phyloP scores from a whole-genome alignment of 2,329 filamentous ascomycete genomes.

The Graphiopsis chlorocephala region DNA sequence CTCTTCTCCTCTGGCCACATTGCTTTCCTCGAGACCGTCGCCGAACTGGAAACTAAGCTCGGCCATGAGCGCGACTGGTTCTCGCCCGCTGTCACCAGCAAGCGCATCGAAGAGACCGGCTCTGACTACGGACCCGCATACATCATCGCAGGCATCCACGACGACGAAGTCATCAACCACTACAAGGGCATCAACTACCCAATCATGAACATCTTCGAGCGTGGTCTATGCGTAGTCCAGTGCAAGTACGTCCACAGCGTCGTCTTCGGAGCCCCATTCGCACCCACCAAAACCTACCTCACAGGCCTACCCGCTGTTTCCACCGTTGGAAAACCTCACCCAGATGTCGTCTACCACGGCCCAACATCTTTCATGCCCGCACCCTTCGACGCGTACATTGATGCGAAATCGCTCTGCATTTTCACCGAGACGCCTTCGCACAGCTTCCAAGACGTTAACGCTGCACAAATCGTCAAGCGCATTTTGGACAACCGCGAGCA shows the following conservation, averaged over 20 bases:
- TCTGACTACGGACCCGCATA: slow-evolving; percentile 78
- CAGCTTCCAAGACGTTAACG: slow-evolving; percentile 82
- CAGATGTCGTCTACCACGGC: slow-evolving; percentile 89
- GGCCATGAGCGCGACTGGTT: slow-evolving; percentile 73
- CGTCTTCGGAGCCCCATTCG: slow-evolving; percentile 86
- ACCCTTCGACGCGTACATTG: slow-evolving; percentile 60
- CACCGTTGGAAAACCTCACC: slow-evolving; percentile 49
- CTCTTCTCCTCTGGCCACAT: slow-evolving; percentile 97
- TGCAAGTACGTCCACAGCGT: slow-evolving; percentile 90
- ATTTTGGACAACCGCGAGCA: slow-evolving; percentile 83
- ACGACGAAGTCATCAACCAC: slow-evolving; percentile 90
- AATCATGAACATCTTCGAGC: slow-evolving; percentile 99
- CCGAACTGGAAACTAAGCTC: slow-evolving; percentile 67
- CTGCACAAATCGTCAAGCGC: slow-evolving; percentile 83
- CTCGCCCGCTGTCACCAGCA: slow-evolving; percentile 58
- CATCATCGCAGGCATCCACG: slow-evolving; percentile 89
- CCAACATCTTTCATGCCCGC: slow-evolving; percentile 81
- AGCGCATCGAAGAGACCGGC: slow-evolving; percentile 61
- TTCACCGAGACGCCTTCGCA: slow-evolving; percentile 77
- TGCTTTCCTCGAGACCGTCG: slow-evolving; percentile 81
- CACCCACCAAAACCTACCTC: slow-evolving; percentile 76
- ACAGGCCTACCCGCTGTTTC: slow-evolving; percentile 62
- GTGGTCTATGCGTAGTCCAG: slow-evolving; percentile 90
- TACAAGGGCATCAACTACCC: slow-evolving; percentile 98
- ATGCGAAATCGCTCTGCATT: slow-evolving; percentile 77